Evolutionary conservation across 495 filamentous ascomycete species (phyloP).

Genomic region (Penicillium argentinense): DNA sequence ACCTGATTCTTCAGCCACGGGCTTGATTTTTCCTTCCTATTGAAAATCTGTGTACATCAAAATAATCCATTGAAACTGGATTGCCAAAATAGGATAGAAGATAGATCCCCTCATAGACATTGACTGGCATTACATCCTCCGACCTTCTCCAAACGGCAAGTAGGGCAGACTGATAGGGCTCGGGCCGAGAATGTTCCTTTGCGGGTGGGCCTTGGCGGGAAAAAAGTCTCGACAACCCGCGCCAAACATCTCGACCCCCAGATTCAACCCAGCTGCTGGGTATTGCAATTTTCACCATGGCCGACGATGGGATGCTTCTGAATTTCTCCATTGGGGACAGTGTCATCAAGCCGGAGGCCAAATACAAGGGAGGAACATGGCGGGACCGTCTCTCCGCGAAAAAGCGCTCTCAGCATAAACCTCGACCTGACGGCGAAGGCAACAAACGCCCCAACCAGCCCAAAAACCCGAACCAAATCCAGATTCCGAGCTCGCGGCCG

Average conservation of each 20-base stretch:
- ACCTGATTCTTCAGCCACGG: slow-evolving; percentile 69
- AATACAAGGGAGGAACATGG: slow-evolving; percentile 89
- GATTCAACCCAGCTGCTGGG: slow-evolving; percentile 4
- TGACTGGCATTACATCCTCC: neutral
- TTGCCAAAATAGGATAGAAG: slow-evolving; percentile 5
- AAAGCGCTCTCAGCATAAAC: slow-evolving; percentile 59
- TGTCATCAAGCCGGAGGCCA: slow-evolving; percentile 57
- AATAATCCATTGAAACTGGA: neutral
- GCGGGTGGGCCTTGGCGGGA: slow-evolving; percentile 20
- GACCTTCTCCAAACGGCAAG: slow-evolving; percentile 31
- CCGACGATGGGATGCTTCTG: slow-evolving; percentile 91
- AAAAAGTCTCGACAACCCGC: slow-evolving; percentile 29
- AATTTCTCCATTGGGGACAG: slow-evolving; percentile 80
- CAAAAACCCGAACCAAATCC: slow-evolving; percentile 43
- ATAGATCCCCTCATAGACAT: neutral
- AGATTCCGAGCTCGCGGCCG: slow-evolving; percentile 32
- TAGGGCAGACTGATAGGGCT: slow-evolving; percentile 37
- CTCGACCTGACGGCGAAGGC: slow-evolving; percentile 30
- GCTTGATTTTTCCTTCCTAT: neutral
- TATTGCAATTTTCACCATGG: slow-evolving; percentile 55
- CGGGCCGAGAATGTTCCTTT: slow-evolving; percentile 40
- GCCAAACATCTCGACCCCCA: neutral
- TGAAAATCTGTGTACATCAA: neutral
- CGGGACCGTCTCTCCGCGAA: slow-evolving; percentile 81
- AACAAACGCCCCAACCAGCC: slow-evolving; percentile 16